Conservation (phyloP, 768 basidiomycete genomes). For the Cyathus striatus region DNA sequence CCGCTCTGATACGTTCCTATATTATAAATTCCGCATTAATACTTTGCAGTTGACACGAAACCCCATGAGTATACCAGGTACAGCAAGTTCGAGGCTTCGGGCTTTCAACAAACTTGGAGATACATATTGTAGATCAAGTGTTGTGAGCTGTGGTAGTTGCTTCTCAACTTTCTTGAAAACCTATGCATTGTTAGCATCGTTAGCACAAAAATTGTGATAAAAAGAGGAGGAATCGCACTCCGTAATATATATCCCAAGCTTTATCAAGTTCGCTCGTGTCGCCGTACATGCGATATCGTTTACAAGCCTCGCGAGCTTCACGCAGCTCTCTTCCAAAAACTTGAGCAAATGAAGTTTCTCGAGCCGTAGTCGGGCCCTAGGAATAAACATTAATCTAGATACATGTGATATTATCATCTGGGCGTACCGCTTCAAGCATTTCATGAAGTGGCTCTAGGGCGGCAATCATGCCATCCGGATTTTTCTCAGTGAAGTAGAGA, state of each 20-base stretch:
- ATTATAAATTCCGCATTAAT: neutral
- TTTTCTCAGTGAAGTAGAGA: slow-evolving; percentile 94
- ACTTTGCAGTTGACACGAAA: neutral
- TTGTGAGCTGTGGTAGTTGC: slow-evolving; percentile 82
- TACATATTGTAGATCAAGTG: slow-evolving; percentile 94
- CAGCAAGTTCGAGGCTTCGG: slow-evolving; percentile 88
- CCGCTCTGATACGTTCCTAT: slow-evolving; percentile 91
- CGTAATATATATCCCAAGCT: slow-evolving; percentile 99
- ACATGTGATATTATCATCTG: neutral
- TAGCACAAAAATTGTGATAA: neutral
- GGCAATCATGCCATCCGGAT: slow-evolving; percentile 95
- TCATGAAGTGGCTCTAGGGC: slow-evolving; percentile 90
- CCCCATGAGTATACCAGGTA: slow-evolving; percentile 61
- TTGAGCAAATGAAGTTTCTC: slow-evolving; percentile 93
- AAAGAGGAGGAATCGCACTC: slow-evolving; percentile 41
- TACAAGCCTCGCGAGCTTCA: slow-evolving; percentile 89
- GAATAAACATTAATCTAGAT: neutral
- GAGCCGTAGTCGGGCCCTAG: slow-evolving; percentile 88
- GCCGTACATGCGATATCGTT: slow-evolving; percentile 79
- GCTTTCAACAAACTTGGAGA: slow-evolving; percentile 89
- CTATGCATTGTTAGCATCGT: slow-evolving; percentile 27
- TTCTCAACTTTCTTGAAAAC: slow-evolving; percentile 97
- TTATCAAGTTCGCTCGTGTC: slow-evolving; percentile 90
- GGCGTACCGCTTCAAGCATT: slow-evolving; percentile 77
- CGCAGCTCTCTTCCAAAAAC: slow-evolving; percentile 89